These are phyloP conservation scores for Zarea fungicola DNA, from an alignment of 2,329 filamentous ascomycete species.

Conservation along the genomic window DNA sequence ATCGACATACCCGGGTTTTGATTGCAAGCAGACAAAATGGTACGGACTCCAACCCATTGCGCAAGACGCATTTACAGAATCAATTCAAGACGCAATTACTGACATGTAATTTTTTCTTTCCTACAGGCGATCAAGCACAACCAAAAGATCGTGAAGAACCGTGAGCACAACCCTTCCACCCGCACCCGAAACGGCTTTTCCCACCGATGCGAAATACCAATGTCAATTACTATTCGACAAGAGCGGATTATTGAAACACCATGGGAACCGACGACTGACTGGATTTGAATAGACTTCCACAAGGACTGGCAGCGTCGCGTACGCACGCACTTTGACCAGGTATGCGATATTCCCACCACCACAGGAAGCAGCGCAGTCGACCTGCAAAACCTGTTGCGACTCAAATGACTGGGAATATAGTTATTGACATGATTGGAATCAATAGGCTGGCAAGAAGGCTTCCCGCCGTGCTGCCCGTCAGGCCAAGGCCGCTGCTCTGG, in stretches of 20 bases:
- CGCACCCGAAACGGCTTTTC: slow-evolving; percentile 19
- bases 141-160: slow-evolving; percentile 96
- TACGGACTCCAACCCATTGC: slow-evolving; percentile 17
- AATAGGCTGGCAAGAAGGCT: slow-evolving; percentile 90
- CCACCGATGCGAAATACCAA: too few species aligned
- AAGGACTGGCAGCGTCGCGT: slow-evolving; percentile 99
- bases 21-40: slow-evolving; percentile 41
- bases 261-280: slow-evolving; percentile 12
- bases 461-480: slow-evolving; percentile 86
- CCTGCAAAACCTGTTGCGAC: slow-evolving; percentile 8
- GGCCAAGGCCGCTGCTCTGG: slow-evolving; percentile 90
- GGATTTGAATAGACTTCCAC: slow-evolving; percentile 70
- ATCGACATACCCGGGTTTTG: slow-evolving; percentile 40
- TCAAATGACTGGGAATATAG: slow-evolving; percentile 18
- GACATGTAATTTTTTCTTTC: slow-evolving; percentile 27
- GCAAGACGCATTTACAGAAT: not conserved
- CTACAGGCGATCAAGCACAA: slow-evolving; percentile 97
- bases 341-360: slow-evolving; percentile 43
- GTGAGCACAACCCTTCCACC: slow-evolving; percentile 47
- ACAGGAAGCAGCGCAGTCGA: slow-evolving; percentile 1
- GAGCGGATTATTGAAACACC: too few species aligned
- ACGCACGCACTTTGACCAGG: slow-evolving; percentile 99
- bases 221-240: too few species aligned
- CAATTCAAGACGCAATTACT: slow-evolving; percentile 24
- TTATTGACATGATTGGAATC: slow-evolving; percentile 31